These are phyloP conservation scores for Abrus pulchellus DNA, from an alignment of 306 rosid genomes.

Conservation along the genomic window DNA sequence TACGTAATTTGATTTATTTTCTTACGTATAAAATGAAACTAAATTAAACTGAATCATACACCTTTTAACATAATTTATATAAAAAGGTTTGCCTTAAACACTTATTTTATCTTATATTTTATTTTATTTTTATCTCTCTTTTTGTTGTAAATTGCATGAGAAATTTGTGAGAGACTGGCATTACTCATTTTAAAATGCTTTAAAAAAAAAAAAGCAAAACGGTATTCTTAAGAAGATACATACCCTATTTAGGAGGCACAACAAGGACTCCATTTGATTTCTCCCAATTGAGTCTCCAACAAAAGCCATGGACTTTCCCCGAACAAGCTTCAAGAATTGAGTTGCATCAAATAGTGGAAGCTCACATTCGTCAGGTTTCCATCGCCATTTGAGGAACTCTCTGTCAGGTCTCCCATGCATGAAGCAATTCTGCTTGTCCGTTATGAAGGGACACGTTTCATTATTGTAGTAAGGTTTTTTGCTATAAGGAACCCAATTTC, in stretches of 20 bases:
- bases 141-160: too few species aligned
- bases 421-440: conserved; percentile 76
- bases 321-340: conserved; percentile 69
- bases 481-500: conserved; percentile 72
- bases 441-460: conserved; percentile 62
- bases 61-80: too few species aligned
- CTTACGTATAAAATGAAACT: too few species aligned
- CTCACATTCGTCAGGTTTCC: conserved; percentile 88
- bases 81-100: too few species aligned
- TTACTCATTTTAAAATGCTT: too few species aligned
- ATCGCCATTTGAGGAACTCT: conserved; percentile 76
- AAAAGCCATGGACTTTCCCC: conserved; percentile 83
- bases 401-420: conserved; percentile 75
- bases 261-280: conserved; percentile 82
- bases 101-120: too few species aligned
- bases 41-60: too few species aligned
- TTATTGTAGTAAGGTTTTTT: conserved; percentile 65
- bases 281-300: conserved; percentile 90
- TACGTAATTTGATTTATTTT: too few species aligned
- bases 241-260: conserved; percentile 68
- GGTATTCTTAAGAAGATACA: neutral
- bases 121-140: too few species aligned
- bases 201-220: neutral
- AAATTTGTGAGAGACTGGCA: too few species aligned
- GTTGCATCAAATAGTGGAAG: conserved; percentile 74